These are phyloP conservation scores for Aspergillus mulundensis DNA, from an alignment of 495 filamentous ascomycete genomes.

Conservation along the genomic window DNA sequence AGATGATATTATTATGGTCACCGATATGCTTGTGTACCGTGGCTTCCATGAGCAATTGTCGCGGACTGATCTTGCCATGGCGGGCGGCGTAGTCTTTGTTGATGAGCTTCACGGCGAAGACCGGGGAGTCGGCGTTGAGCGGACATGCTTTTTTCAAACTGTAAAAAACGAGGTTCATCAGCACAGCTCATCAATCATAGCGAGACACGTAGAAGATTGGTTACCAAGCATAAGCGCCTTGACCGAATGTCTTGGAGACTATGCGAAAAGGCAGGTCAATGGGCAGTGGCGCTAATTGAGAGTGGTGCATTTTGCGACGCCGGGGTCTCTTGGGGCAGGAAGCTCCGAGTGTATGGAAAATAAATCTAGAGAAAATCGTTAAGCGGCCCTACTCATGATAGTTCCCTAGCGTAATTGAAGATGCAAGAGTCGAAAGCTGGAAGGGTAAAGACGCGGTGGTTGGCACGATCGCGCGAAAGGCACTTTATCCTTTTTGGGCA, in stretches of 20 bases:
- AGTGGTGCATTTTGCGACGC: conserved; percentile 55
- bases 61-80: conserved; percentile 80
- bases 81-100: conserved; percentile 90
- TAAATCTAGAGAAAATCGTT: background rate
- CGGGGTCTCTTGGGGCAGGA: background rate
- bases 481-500: conserved; percentile 49
- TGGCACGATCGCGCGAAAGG: conserved; percentile 23
- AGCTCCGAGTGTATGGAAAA: background rate
- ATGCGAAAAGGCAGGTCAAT: conserved; percentile 86
- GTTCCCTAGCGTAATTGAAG: background rate
- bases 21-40: conserved; percentile 82
- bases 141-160: conserved; percentile 95
- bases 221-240: conserved; percentile 96
- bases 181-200: background rate
- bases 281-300: conserved; percentile 84
- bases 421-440: conserved; percentile 16
- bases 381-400: conserved; percentile 1
- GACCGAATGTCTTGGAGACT: conserved; percentile 91
- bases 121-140: conserved; percentile 57
- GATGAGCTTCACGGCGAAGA: conserved; percentile 98
- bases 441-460: conserved; percentile 25
- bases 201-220: conserved; percentile 22
- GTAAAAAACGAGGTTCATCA: conserved; percentile 1
- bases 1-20: conserved; percentile 88
- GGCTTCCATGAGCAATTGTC: conserved; percentile 85